A percentile compares a stretch with the other conserved stretches of the same genome.
Evolutionary conservation across 2,329 filamentous ascomycete species (phyloP).

Genomic region (Escovopsis sp.): DNA sequence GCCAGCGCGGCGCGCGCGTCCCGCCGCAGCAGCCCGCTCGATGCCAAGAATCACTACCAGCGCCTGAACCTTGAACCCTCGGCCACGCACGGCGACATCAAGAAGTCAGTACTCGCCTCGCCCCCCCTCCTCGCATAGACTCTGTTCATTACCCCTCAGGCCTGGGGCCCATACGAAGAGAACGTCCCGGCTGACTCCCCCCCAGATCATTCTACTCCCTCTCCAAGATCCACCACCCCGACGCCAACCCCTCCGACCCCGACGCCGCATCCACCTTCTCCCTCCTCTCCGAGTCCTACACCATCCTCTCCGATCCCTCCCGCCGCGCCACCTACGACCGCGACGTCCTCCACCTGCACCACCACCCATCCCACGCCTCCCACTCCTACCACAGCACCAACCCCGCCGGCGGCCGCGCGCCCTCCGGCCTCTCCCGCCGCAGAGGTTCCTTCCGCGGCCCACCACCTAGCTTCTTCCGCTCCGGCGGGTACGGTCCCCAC

Average conservation of each 20-base stretch:
- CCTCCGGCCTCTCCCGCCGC: slow-evolving; percentile 66
- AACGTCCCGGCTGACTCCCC: background rate
- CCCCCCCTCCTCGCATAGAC: slow-evolving; percentile 47
- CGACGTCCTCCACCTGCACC: slow-evolving; percentile 34
- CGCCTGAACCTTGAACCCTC: slow-evolving; percentile 55
- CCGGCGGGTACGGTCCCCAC: slow-evolving; percentile 61
- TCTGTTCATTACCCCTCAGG: slow-evolving; percentile 43
- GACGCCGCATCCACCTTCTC: slow-evolving; percentile 61
- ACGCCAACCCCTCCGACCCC: slow-evolving; percentile 69
- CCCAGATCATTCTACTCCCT: slow-evolving; percentile 68
- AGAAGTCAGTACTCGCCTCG: slow-evolving; percentile 43
- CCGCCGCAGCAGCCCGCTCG: slow-evolving; percentile 7
- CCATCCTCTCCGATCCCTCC: slow-evolving; percentile 52
- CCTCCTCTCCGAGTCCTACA: slow-evolving; percentile 71
- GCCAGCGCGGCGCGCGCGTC: slow-evolving; percentile 5
- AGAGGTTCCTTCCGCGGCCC: slow-evolving; percentile 67
- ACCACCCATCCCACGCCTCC: slow-evolving; percentile 18
- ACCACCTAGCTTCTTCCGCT: slow-evolving; percentile 75
- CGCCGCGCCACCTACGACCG: slow-evolving; percentile 75
- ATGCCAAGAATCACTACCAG: slow-evolving; percentile 58
- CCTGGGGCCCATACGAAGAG: too few relatives aligned
- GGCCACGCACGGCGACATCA: slow-evolving; percentile 65
- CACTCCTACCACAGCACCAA: slow-evolving; percentile 40
- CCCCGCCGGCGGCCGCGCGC: slow-evolving; percentile 59
- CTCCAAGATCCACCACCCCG: slow-evolving; percentile 84